These are phyloP conservation scores for Trametes elegans DNA, from an alignment of 768 basidiomycete genomes.

Conservation along the genomic window DNA sequence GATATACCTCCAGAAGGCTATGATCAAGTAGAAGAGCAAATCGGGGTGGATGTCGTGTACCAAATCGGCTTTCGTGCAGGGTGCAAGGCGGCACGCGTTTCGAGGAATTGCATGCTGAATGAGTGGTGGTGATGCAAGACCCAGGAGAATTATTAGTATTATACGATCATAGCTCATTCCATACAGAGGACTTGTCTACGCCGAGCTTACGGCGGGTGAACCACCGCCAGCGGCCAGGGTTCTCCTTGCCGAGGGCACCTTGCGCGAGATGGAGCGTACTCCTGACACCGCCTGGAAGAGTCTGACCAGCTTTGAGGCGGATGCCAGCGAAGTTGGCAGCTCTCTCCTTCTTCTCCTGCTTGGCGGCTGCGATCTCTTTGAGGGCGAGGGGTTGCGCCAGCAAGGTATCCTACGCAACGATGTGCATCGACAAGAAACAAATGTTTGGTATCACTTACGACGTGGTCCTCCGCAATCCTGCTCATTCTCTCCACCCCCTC, in stretches of 20 bases:
- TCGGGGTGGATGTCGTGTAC: no score
- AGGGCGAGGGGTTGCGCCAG: slow-evolving; percentile 62
- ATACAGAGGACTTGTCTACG: slow-evolving; percentile 27
- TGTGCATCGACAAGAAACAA: slow-evolving; percentile 6
- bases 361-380: slow-evolving; percentile 44
- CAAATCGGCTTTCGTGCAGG: no score
- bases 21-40: no score
- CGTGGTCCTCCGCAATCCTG: slow-evolving; percentile 59
- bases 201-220: slow-evolving; percentile 31
- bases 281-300: slow-evolving; percentile 54
- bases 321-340: slow-evolving; percentile 21
- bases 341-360: slow-evolving; percentile 33
- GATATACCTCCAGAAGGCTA: no score
- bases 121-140: no score
- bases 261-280: slow-evolving; percentile 54
- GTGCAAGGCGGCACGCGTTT: no score
- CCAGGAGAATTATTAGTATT: slow-evolving; percentile 8
- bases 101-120: no score
- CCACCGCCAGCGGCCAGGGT: slow-evolving; percentile 21
- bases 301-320: slow-evolving; percentile 47
- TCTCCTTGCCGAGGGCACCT: slow-evolving; percentile 38
- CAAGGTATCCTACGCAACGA: slow-evolving; percentile 54
- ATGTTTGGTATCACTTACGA: slow-evolving; percentile 61
- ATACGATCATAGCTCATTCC: slow-evolving; percentile 24
- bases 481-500: slow-evolving; percentile 48